Evolutionary conservation across 495 filamentous ascomycete genomes (phyloP).

Genomic region (Hypoxylon cercidicola): DNA sequence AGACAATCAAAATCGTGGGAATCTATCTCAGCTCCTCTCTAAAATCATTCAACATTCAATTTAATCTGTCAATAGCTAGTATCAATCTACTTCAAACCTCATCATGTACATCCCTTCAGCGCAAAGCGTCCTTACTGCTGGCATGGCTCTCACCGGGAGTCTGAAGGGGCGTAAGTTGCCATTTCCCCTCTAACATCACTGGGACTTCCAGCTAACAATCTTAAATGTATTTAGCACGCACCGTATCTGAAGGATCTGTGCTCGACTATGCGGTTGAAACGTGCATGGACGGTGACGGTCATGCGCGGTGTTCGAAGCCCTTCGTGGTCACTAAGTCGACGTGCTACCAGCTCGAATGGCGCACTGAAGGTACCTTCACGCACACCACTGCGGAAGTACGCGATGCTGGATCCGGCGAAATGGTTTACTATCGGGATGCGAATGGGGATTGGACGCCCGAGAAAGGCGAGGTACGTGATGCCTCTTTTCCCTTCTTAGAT

Average conservation of each 20-base stretch:
- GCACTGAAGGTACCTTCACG: conserved; percentile 48
- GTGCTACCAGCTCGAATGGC: conserved; percentile 54
- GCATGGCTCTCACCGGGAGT: conserved; percentile 43
- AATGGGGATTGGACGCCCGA: conserved; percentile 54
- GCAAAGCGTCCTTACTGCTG: conserved; percentile 46
- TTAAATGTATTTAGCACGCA: conserved; percentile 31
- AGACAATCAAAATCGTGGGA: no score
- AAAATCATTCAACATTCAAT: neutral
- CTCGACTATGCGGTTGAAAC: conserved; percentile 50
- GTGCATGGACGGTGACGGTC: conserved; percentile 48
- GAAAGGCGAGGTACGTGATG: conserved; percentile 39
- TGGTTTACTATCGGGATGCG: conserved; percentile 55
- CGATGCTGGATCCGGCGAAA: conserved; percentile 48
- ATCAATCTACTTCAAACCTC: neutral
- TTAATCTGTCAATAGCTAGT: neutral
- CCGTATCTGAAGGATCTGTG: conserved; percentile 41
- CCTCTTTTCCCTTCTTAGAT: neutral
- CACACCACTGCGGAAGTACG: conserved; percentile 55
- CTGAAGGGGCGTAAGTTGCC: conserved; percentile 37
- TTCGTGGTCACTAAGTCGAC: conserved; percentile 46
- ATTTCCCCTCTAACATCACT: neutral
- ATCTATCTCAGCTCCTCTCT: neutral
- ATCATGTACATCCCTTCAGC: conserved; percentile 48
- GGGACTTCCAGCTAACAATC: neutral
- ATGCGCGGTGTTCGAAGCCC: conserved; percentile 49